Base-by-base conservation (phyloP, 2,329 filamentous ascomycete species). In the Aureobasidium lini region DNA sequence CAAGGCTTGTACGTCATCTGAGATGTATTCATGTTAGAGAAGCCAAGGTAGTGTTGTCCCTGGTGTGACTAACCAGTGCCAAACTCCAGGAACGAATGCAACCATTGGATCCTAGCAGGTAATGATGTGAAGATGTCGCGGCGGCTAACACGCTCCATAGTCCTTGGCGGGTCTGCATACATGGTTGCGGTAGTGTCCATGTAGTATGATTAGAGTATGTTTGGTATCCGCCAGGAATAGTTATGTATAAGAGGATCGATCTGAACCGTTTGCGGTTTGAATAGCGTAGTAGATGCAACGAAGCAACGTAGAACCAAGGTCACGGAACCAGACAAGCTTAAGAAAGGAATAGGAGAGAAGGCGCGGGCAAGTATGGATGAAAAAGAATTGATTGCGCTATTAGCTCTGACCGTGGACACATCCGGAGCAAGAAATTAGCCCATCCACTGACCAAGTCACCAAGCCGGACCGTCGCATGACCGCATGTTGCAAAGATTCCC, bases 71-170 rank as follows among this genome's bases (percentile, higher is more conserved):
- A 59, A 66, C 65, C 64, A 42, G 60, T 53, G n/a, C 63, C 65
- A 36, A 90, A 91, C 68, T 91, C 88, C 29, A 91, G 81, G 62
- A 91, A 90, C 32, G 83, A 84, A 66, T 90, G 87, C 1, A 91
- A 79, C 63, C 90, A 91, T 54, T 82, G 81, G 61, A 91, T 82
- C 53, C 88, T 79, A 0, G 83, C 80, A 63, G 89, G 85, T 15
- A 90, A 78, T 65, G 82, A 83, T 28, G 84, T 88, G 72, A 90
- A 90, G 6, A 91, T 77, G 43, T 86, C 83, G 71, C 85, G 83
- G 46, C 87, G 83, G 70, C 87, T 82, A 64, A 90, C 79, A 67
- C 89, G 86, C 69, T 84, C 68, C 70, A 75, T 66, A 36, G 64
- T 63, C 53, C 57, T 61, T 11, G 65, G 64, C 32, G 66, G 53